These are phyloP conservation scores for Solanum neorickii DNA, from an alignment of 257 asterid genomes.

Conservation along the genomic window DNA sequence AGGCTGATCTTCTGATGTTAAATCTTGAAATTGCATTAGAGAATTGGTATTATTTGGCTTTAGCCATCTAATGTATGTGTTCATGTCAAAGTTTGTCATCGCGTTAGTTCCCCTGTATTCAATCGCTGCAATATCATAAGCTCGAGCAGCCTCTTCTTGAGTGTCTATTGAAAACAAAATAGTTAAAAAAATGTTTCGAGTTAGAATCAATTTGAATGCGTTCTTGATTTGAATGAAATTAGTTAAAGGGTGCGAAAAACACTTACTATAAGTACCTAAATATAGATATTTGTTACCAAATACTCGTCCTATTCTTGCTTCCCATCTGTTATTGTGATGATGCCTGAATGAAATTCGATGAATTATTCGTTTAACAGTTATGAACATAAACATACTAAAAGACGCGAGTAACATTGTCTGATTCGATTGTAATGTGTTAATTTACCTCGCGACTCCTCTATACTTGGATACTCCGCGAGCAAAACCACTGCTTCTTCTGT, in stretches of 20 bases:
- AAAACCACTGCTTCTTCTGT: slow-evolving; percentile 73
- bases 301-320: slow-evolving; percentile 85
- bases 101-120: slow-evolving; percentile 44
- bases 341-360: slow-evolving; percentile 29
- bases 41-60: slow-evolving; percentile 24
- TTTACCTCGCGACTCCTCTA: slow-evolving; percentile 66
- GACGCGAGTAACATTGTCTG: neutral
- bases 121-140: slow-evolving; percentile 43
- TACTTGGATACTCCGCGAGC: slow-evolving; percentile 62
- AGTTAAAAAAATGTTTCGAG: neutral
- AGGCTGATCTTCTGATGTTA: slow-evolving; percentile 1
- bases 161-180: slow-evolving; percentile 16
- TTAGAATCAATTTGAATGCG: neutral
- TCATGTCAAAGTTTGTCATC: slow-evolving; percentile 37
- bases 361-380: no score
- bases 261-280: slow-evolving; percentile 62
- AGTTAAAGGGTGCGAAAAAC: neutral
- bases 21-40: neutral
- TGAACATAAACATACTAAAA: neutral
- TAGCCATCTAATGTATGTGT: slow-evolving; percentile 33
- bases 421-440: neutral
- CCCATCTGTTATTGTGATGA: slow-evolving; percentile 92
- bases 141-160: slow-evolving; percentile 52
- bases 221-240: neutral
- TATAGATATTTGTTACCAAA: slow-evolving; percentile 78